phyloP scores from a whole-genome alignment of 148 eudicot genomes.

The Pharnaceum exiguum region DNA sequence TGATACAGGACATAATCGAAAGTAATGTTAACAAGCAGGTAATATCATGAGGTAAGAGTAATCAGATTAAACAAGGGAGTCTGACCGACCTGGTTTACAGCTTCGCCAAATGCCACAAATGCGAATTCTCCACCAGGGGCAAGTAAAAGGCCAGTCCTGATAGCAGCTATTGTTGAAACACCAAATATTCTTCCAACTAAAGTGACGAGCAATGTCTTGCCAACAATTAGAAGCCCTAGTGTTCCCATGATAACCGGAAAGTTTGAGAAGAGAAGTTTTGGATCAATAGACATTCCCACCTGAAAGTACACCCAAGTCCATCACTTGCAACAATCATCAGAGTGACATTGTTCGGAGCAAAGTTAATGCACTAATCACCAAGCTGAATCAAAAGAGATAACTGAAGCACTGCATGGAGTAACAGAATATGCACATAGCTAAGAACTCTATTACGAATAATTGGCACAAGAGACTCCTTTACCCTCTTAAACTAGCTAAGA shows the following conservation, averaged over 20 bases:
- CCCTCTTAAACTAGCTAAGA: constrained; percentile 1
- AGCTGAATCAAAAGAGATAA: not conserved
- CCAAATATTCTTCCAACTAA: constrained; percentile 85
- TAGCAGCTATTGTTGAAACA: constrained; percentile 72
- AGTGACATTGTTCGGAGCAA: not conserved
- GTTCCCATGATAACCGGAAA: constrained; percentile 73
- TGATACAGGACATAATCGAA: not conserved
- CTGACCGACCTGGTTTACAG: constrained; percentile 84
- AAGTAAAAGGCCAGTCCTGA: constrained; percentile 91
- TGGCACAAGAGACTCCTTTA: not conserved
- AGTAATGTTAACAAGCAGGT: not conserved
- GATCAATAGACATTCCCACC: constrained; percentile 99
- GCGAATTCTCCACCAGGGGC: constrained; percentile 99
- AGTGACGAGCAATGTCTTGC: constrained; percentile 78
- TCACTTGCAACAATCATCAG: constrained; percentile 8
- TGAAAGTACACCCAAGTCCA: constrained; percentile 31
- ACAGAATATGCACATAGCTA: not conserved
- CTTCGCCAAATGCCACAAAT: constrained; percentile 99
- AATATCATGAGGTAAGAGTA: not conserved
- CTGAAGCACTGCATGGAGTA: not conserved
- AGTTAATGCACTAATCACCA: too few species aligned
- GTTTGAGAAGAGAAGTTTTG: constrained; percentile 85
- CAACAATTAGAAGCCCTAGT: constrained; percentile 72
- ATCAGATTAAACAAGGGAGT: not conserved
- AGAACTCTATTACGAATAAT: not conserved